Evolutionary conservation across 106 monocot genomes (phyloP), one percentile per base, ranked within the genome.

Genomic region (Dendrobium officinale): DNA sequence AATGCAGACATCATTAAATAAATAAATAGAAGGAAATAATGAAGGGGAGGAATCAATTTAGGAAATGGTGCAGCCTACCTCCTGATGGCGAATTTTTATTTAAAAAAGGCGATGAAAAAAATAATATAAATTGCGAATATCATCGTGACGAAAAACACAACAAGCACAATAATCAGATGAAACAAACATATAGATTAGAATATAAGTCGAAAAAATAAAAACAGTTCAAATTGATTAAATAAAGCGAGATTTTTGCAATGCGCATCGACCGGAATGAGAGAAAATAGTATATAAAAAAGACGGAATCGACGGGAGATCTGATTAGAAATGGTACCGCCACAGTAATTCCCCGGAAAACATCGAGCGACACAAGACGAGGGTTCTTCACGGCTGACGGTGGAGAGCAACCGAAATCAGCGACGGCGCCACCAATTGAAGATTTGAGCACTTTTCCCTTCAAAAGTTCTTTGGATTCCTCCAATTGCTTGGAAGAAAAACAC

Each of bases 321-420:
- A 4, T 24, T 7, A 48, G 13, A 19, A 42, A 67, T 27, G 82
- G 31, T 85, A 94, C 94, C 83, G 75, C 84, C 0, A 94, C 94
- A 6, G 94, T 94, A 84, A 91, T 79, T 4, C 94, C 94, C 6
- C 94, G 84, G 80, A 91, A 94, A 19, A 94, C 94, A 80, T 94
- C 94, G 68, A 94, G 88, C 40, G 94, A 94, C 18, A 88, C 86
- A 51, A 94, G 89, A 49, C 94, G 80, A 18, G 42, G 22, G 56
- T 5, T 10, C 27, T 17, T 26, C 24, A 1, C 9, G 42, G 41
- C 0, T 10, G 67, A 6, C 45, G 67, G 42, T 11, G 49, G 26
- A 37, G 22, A 20, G 10, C 19, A 22, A 22, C 20, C 6, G 17
- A 11, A 6, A 45, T 47, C 47, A 15, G 75, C 4, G 64, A 26